A percentile compares a stretch with the other conserved stretches of the same genome.
Evolutionary conservation across 805 yeast species (phyloP).

Genomic region (Zygoascus ofunaensis): DNA sequence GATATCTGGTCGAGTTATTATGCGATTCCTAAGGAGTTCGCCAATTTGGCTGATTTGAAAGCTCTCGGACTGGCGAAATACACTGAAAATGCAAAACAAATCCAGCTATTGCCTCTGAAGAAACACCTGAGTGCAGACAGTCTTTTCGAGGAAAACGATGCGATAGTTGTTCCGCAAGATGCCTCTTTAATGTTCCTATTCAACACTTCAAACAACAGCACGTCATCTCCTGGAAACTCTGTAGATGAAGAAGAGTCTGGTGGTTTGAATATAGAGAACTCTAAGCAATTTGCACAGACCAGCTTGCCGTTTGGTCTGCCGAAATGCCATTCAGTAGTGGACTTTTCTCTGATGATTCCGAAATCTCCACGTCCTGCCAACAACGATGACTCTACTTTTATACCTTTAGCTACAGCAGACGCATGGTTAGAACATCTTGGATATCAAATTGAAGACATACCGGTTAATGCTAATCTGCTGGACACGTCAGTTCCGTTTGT

Average conservation of each 20-base stretch:
- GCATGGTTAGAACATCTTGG: conserved; percentile 9
- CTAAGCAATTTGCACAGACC: conserved; percentile 12
- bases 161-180: conserved; percentile 11
- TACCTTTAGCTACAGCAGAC: conserved; percentile 5
- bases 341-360: conserved; percentile 15
- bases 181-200: conserved; percentile 15
- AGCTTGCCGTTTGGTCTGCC: conserved; percentile 18
- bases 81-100: conserved; percentile 1
- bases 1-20: conserved; percentile 10
- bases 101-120: conserved; percentile 6
- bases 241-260: too few species aligned
- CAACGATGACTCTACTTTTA: not conserved
- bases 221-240: not conserved
- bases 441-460: conserved; percentile 5
- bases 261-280: not conserved
- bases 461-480: conserved; percentile 7
- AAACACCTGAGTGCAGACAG: not conserved
- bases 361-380: conserved; percentile 1
- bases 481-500: conserved; percentile 7
- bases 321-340: conserved; percentile 10
- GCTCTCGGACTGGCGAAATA: conserved; percentile 7
- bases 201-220: conserved; percentile 6
- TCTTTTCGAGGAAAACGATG: conserved; percentile 5
- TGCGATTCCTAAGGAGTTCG: conserved; percentile 9
- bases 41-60: conserved; percentile 10